Percentiles rank a stretch among this genome's conserved stretches.
phyloP scores from a whole-genome alignment of 2,329 filamentous ascomycete species.

The Pestalotiopsis sp. region DNA sequence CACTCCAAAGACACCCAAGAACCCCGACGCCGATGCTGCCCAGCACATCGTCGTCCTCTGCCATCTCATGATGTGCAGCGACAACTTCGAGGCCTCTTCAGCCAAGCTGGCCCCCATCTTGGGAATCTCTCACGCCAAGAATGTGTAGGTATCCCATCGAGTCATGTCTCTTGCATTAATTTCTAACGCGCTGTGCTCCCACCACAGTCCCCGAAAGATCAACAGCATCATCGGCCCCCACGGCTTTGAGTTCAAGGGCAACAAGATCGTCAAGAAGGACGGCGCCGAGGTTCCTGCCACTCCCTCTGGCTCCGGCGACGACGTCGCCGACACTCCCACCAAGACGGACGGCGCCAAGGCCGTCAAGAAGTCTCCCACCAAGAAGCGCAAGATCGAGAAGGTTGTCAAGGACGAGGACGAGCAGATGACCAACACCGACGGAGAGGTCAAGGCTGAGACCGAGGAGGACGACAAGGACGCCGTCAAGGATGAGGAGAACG shows the following conservation, averaged over 20 bases:
- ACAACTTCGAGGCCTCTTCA: constrained; percentile 4
- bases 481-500: not conserved
- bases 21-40: not conserved
- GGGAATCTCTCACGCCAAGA: constrained; percentile 9
- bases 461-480: not conserved
- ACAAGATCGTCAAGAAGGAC: constrained; percentile 11
- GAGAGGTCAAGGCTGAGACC: not conserved
- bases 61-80: constrained; percentile 12
- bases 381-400: constrained; percentile 7
- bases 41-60: constrained; percentile 5
- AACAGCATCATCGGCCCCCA: constrained; percentile 9
- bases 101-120: not conserved
- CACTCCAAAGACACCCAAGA: constrained; percentile 4
- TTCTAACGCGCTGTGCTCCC: too few species aligned
- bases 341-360: not conserved
- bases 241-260: constrained; percentile 13
- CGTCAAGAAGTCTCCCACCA: not conserved
- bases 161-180: not conserved
- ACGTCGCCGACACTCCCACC: not conserved
- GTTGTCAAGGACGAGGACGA: not conserved
- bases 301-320: not conserved
- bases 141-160: constrained; percentile 7
- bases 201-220: constrained; percentile 11
- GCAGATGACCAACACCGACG: not conserved
- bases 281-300: not conserved